These are phyloP conservation scores for Stylosanthes scabra DNA, from an alignment of 331 rosid genomes.

Conservation along the genomic window DNA sequence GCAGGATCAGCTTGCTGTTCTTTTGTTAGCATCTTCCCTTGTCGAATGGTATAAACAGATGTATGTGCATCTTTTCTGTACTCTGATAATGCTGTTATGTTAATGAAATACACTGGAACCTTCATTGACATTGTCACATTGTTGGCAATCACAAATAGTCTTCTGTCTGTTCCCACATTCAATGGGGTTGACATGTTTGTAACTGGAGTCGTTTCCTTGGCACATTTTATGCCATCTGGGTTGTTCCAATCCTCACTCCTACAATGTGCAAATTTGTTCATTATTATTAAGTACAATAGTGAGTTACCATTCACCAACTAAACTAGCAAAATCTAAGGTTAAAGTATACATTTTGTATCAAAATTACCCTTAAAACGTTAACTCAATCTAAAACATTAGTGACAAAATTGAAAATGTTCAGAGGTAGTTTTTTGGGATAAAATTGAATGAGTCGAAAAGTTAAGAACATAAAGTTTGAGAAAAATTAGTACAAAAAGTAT, in stretches of 20 bases:
- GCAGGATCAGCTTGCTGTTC: conserved; percentile 93
- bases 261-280: not conserved
- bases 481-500: no score
- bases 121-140: conserved; percentile 68
- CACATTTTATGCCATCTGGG: conserved; percentile 93
- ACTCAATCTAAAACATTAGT: no score
- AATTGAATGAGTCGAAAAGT: no score
- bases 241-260: conserved; percentile 97
- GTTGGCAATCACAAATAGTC: conserved; percentile 61
- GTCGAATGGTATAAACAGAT: conserved; percentile 88
- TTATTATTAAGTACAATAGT: no score
- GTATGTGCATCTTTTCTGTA: conserved; percentile 92
- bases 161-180: conserved; percentile 91
- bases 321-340: conserved; percentile 9
- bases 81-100: conserved; percentile 86
- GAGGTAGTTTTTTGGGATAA: no score
- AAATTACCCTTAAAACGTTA: no score
- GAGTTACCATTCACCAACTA: conserved; percentile 33
- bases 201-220: conserved; percentile 81
- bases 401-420: no score
- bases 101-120: conserved; percentile 76
- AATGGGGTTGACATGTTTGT: conserved; percentile 62
- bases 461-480: no score
- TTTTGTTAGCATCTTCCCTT: conserved; percentile 85
- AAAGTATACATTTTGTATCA: no score